Evolutionary conservation across 2,329 filamentous ascomycete genomes (phyloP), one percentile per base, ranked within the genome.

Genomic region (Chrysosporium queenslandicum): DNA sequence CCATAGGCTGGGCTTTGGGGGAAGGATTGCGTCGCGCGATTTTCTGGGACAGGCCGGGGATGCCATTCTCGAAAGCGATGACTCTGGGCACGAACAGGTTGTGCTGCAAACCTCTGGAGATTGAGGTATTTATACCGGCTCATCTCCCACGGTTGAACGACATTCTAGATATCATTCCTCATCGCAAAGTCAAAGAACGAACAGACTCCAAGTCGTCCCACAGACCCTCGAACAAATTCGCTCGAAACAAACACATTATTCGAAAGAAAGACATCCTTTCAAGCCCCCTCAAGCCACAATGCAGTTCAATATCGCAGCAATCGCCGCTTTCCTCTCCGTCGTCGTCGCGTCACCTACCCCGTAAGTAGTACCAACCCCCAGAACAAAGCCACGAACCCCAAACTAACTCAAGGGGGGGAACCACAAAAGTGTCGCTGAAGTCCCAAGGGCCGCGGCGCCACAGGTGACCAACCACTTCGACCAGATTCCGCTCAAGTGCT

Each of bases 401-500:
- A 42, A n/a, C 36, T 42, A 30, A 41, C 37, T 42, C 37, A 21
- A 23, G 7, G 3, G 8, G 32, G 14, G n/a, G n/a, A n/a, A n/a
- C n/a, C n/a, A 6, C 7, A 11, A 34, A 34, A 40, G 37, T 11
- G 32, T 36, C 18, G 29, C 45, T 18, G 45, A 47, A n/a, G 18
- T 18, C 4, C 29, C 45, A 20, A n/a, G 16, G 12, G 37, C 36
- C 3, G 42, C 47, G 18, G 21, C 39, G 14, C 25, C 42, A n/a
- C 18, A 40, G 43, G 16, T 51, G 34, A 52, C 54, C 14, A 20
- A 39, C 12, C 32, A 37, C 41, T n/a, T 21, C 4, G 20, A n/a
- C 11, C 29, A 14, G 21, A 41, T 14, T 36, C 36, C 49, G 14
- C 25, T 20, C n/a, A 8, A 25, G 39, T 58, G 55, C 53, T 57